These are phyloP conservation scores for Amesomyces nigricolor DNA, from an alignment of 2,329 filamentous ascomycete genomes.

Conservation along the genomic window DNA sequence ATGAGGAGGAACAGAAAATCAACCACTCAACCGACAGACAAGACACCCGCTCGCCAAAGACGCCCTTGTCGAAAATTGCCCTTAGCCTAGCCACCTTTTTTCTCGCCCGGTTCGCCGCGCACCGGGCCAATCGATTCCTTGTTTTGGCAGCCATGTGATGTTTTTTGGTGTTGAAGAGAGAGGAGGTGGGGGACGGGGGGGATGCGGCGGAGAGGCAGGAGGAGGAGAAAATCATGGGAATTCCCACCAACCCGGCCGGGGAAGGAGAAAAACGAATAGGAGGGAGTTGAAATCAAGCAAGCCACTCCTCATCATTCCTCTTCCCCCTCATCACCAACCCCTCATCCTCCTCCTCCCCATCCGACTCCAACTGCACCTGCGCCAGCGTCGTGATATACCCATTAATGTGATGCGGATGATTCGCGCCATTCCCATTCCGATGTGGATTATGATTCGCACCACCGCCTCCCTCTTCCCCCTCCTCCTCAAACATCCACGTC, in stretches of 20 bases:
- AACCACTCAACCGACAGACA: background rate
- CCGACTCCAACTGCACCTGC: slow-evolving; percentile 31
- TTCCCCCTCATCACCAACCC: slow-evolving; percentile 54
- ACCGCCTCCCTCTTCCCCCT: slow-evolving; percentile 43
- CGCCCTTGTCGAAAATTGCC: background rate
- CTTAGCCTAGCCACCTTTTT: slow-evolving; percentile 1
- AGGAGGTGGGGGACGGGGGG: no score
- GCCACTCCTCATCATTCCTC: slow-evolving; percentile 55
- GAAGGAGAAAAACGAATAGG: background rate
- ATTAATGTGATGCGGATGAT: slow-evolving; percentile 10
- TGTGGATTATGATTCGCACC: slow-evolving; percentile 27
- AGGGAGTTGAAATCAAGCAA: slow-evolving; percentile 37
- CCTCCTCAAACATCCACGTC: slow-evolving; percentile 76
- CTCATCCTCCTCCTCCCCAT: slow-evolving; percentile 52
- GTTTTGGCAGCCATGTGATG: background rate
- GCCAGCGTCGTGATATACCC: slow-evolving; percentile 33
- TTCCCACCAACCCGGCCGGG: background rate
- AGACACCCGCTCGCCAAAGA: background rate
- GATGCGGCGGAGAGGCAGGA: background rate
- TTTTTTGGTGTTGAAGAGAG: background rate
- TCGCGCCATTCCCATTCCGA: slow-evolving; percentile 20
- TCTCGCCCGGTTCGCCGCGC: slow-evolving; percentile 8
- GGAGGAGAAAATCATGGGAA: background rate
- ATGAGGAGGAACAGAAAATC: background rate
- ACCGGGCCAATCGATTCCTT: slow-evolving; percentile 3